Conservation (phyloP, 306 rosid genomes). For the Glycine tomentella region DNA sequence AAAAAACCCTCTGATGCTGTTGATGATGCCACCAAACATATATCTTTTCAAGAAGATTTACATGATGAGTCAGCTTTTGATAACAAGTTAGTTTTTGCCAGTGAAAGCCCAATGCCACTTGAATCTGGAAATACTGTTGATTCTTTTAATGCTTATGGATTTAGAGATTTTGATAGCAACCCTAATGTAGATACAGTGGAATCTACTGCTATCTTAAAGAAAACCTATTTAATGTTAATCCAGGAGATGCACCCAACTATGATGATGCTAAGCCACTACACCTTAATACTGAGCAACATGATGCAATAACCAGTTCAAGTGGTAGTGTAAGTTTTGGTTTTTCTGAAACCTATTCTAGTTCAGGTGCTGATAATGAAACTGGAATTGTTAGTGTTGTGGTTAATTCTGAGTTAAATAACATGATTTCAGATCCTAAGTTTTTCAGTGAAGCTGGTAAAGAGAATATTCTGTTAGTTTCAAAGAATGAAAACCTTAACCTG, state of each 20-base stretch:
- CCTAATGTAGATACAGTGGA: constrained; percentile 55
- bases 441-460: constrained; percentile 51
- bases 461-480: constrained; percentile 49
- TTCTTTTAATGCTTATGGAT: constrained; percentile 58
- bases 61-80: constrained; percentile 52
- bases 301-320: too few relatives aligned
- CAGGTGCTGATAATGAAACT: constrained; percentile 49
- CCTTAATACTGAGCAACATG: constrained; percentile 56
- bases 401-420: constrained; percentile 51
- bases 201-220: constrained; percentile 56
- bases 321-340: constrained; percentile 43
- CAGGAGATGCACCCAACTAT: constrained; percentile 48
- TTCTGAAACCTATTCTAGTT: constrained; percentile 48
- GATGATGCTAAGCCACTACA: constrained; percentile 51
- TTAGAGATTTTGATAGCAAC: constrained; percentile 59
- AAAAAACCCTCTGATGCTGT: constrained; percentile 52
- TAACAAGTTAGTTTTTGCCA: too few relatives aligned
- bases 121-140: constrained; percentile 62
- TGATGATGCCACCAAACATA: constrained; percentile 52
- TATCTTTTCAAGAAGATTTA: constrained; percentile 58
- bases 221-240: constrained; percentile 53
- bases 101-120: constrained; percentile 43
- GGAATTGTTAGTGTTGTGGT: constrained; percentile 46
- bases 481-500: constrained; percentile 53
- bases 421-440: constrained; percentile 52